phyloP scores from a whole-genome alignment of 2,329 filamentous ascomycete species.

The Emergomyces africanus region DNA sequence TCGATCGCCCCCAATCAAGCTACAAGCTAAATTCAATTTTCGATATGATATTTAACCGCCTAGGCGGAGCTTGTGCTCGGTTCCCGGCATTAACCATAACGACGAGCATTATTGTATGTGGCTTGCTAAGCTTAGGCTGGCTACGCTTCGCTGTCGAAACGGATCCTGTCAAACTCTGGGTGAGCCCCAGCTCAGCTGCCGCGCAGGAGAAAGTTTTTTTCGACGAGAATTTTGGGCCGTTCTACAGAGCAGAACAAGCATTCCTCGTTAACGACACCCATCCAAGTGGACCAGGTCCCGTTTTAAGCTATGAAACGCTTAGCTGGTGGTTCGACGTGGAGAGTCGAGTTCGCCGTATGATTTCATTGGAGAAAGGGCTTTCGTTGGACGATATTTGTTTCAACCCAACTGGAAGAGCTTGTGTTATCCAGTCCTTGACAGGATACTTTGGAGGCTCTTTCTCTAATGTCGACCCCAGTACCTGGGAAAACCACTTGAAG shows the following conservation, averaged over 20 bases:
- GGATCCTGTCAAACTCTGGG: slow-evolving; percentile 87
- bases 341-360: slow-evolving; percentile 57
- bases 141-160: slow-evolving; percentile 77
- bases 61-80: slow-evolving; percentile 68
- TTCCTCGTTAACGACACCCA: slow-evolving; percentile 85
- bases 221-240: slow-evolving; percentile 83
- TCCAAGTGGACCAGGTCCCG: slow-evolving; percentile 52
- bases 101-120: slow-evolving; percentile 60
- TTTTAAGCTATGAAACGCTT: slow-evolving; percentile 78
- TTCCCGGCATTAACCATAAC: slow-evolving; percentile 78
- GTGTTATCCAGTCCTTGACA: slow-evolving; percentile 85
- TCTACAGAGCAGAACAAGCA: slow-evolving; percentile 85
- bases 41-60: slow-evolving; percentile 63
- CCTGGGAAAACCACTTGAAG: slow-evolving; percentile 60
- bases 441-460: slow-evolving; percentile 69
- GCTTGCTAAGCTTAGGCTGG: slow-evolving; percentile 75
- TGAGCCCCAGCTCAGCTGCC: slow-evolving; percentile 83
- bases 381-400: slow-evolving; percentile 79
- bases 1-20: slow-evolving; percentile 63
- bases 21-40: slow-evolving; percentile 78
- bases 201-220: slow-evolving; percentile 92
- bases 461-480: slow-evolving; percentile 45
- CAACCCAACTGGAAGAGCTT: slow-evolving; percentile 79
- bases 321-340: slow-evolving; percentile 93
- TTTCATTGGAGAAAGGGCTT: slow-evolving; percentile 54